Conservation (phyloP, 768 basidiomycete genomes). For the Mycena rebaudengoi region DNA sequence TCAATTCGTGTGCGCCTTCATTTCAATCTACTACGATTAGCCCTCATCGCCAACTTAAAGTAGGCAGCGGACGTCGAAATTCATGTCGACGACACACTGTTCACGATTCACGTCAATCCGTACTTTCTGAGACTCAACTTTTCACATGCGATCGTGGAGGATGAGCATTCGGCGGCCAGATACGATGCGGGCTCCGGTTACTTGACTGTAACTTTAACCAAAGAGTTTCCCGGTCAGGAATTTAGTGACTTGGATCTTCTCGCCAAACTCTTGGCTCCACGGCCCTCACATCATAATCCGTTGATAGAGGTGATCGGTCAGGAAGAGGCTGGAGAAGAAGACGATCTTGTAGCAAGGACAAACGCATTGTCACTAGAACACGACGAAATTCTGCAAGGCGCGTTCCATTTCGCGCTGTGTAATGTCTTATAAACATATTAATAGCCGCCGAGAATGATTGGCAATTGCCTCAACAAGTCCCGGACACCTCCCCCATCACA, state of each 20-base stretch:
- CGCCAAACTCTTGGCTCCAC: slow-evolving; percentile 79
- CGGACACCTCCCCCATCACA: slow-evolving; percentile 51
- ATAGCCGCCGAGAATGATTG: slow-evolving; percentile 83
- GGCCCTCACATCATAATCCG: slow-evolving; percentile 43
- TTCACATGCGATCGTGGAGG: slow-evolving; percentile 68
- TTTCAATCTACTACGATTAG: slow-evolving; percentile 15
- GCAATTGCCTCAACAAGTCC: slow-evolving; percentile 73
- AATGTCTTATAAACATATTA: slow-evolving; percentile 9
- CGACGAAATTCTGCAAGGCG: slow-evolving; percentile 70
- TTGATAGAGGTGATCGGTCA: slow-evolving; percentile 69
- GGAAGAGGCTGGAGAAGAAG: slow-evolving; percentile 38
- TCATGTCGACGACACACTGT: slow-evolving; percentile 71
- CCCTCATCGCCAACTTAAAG: slow-evolving; percentile 36
- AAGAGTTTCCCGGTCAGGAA: slow-evolving; percentile 68
- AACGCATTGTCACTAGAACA: slow-evolving; percentile 59
- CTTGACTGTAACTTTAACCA: slow-evolving; percentile 76
- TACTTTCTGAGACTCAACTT: slow-evolving; percentile 89
- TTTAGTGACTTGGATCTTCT: slow-evolving; percentile 85
- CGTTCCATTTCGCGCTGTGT: slow-evolving; percentile 7
- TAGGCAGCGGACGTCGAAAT: slow-evolving; percentile 88
- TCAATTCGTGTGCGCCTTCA: slow-evolving; percentile 77
- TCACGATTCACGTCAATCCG: slow-evolving; percentile 82
- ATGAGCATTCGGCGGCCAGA: slow-evolving; percentile 73
- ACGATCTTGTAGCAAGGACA: slow-evolving; percentile 54
- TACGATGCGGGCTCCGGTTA: slow-evolving; percentile 84